Percentiles rank a stretch among this genome's conserved stretches.
phyloP scores from a whole-genome alignment of 176 grass and related monocot genomes.

The Thinopyrum elongatum region DNA sequence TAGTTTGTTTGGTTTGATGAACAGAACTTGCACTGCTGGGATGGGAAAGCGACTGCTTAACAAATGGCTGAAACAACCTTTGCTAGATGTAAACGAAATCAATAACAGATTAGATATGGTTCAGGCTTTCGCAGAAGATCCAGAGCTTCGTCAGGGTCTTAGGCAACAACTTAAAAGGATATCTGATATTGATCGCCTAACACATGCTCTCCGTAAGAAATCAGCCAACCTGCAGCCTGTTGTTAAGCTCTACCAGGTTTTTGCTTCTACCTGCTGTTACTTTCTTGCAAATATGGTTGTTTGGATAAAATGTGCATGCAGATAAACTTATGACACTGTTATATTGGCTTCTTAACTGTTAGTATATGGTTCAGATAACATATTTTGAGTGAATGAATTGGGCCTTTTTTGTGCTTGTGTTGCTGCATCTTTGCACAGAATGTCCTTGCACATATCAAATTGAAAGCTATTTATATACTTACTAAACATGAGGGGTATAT shows the following conservation, averaged over 20 bases:
- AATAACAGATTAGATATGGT: constrained; percentile 87
- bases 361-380: constrained; percentile 1
- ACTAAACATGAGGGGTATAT: neutral
- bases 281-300: constrained; percentile 18
- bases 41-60: constrained; percentile 95
- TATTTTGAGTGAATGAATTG: neutral
- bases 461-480: too few species aligned
- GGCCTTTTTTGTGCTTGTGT: constrained; percentile 17
- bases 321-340: constrained; percentile 2
- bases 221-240: constrained; percentile 78
- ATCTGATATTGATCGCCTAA: constrained; percentile 77
- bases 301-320: constrained; percentile 22
- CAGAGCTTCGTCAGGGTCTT: constrained; percentile 76
- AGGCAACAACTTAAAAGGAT: constrained; percentile 86
- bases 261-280: constrained; percentile 12
- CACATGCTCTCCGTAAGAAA: constrained; percentile 61
- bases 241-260: constrained; percentile 93
- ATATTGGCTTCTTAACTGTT: constrained; percentile 6
- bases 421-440: constrained; percentile 20
- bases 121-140: constrained; percentile 86
- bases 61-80: constrained; percentile 92
- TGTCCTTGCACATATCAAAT: neutral
- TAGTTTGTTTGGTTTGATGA: constrained; percentile 97
- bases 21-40: constrained; percentile 94
- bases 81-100: constrained; percentile 83